Conservation (phyloP, 2,329 filamentous ascomycete genomes). For the Aureobasidium pullulans region DNA sequence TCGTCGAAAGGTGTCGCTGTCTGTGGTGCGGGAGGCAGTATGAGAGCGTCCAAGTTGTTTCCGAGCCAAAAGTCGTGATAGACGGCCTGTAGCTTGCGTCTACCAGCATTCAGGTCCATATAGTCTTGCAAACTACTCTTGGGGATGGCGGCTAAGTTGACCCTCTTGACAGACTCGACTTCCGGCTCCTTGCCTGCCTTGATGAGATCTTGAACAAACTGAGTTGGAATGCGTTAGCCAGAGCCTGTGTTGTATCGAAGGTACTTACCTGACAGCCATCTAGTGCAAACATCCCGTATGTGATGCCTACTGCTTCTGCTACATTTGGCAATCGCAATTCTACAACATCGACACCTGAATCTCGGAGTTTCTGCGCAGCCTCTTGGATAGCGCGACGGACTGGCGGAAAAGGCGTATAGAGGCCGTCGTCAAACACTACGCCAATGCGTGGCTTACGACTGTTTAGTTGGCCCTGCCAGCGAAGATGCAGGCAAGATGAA, state of each 20-base stretch:
- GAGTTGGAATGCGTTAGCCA: neutral
- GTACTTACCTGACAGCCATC: constrained; percentile 17
- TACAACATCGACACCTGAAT: constrained; percentile 17
- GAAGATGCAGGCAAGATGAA: constrained; percentile 51
- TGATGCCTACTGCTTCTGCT: constrained; percentile 14
- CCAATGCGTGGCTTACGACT: constrained; percentile 19
- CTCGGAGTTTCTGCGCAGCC: constrained; percentile 14
- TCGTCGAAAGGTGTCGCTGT: constrained; percentile 20
- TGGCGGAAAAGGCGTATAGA: constrained; percentile 19
- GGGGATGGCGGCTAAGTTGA: constrained; percentile 19
- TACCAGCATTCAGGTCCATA: constrained; percentile 16
- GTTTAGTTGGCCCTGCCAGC: constrained; percentile 36
- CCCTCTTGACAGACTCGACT: constrained; percentile 19
- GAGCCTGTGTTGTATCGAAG: neutral
- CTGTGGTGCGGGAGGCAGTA: constrained; percentile 19
- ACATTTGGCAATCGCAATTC: constrained; percentile 18
- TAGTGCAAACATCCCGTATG: constrained; percentile 16
- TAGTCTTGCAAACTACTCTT: constrained; percentile 16
- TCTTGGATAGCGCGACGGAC: constrained; percentile 18
- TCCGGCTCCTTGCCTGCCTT: constrained; percentile 17
- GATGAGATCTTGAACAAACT: constrained; percentile 17
- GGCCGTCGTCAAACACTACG: constrained; percentile 18
- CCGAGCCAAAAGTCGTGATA: constrained; percentile 20
- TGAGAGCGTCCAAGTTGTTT: constrained; percentile 19
- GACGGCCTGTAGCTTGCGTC: constrained; percentile 13